phyloP scores from a whole-genome alignment of 2,329 filamentous ascomycete genomes.

The Aspergillus ochraceoroseus region DNA sequence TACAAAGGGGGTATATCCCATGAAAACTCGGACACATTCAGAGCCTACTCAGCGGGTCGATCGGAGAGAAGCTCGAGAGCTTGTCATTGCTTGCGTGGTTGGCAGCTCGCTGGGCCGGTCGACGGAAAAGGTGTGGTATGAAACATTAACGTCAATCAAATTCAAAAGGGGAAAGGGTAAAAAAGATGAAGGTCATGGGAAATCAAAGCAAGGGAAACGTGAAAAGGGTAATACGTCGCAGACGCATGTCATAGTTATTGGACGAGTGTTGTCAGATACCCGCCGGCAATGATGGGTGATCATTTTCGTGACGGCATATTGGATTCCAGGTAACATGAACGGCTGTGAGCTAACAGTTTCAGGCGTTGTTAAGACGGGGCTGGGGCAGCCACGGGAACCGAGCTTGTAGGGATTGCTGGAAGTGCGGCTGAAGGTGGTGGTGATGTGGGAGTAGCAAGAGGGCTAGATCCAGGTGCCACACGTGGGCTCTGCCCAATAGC shows the following conservation, averaged over 20 bases:
- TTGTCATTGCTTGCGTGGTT: no score
- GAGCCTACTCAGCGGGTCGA: background rate
- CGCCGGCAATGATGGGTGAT: no score
- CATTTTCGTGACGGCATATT: no score
- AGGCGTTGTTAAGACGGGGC: conserved; percentile 22
- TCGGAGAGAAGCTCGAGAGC: background rate
- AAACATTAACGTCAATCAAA: background rate
- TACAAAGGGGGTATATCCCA: conserved; percentile 8
- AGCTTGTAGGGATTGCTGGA: conserved; percentile 42
- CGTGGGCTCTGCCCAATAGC: conserved; percentile 25
- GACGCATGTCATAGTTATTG: no score
- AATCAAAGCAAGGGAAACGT: no score
- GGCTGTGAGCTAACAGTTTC: conserved; percentile 6
- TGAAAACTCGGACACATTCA: conserved; percentile 3
- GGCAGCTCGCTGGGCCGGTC: background rate
- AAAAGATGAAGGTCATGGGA: no score
- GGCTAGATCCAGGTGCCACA: conserved; percentile 24
- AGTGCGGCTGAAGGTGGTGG: conserved; percentile 37
- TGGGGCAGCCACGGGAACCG: no score
- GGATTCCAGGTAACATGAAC: conserved; percentile 1
- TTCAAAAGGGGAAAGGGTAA: no score
- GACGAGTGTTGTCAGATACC: no score
- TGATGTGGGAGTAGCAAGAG: conserved; percentile 22
- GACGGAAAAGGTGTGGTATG: background rate
- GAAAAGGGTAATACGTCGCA: no score